Base-by-base conservation (phyloP, 495 filamentous ascomycete genomes). In the Penicillium chermesinum region DNA sequence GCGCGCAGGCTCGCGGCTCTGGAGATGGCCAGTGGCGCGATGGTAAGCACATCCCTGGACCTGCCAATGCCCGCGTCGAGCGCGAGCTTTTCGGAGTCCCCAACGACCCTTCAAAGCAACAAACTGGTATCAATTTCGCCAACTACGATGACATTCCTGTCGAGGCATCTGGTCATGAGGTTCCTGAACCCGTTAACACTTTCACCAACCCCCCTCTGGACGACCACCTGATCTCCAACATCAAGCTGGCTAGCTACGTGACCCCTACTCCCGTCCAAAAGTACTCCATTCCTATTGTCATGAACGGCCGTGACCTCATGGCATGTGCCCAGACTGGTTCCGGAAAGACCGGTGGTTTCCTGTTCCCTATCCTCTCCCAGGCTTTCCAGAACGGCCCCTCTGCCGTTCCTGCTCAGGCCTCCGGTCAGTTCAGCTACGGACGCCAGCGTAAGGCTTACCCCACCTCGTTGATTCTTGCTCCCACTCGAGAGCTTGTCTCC, bases 81-180 rank as follows among this genome's bases (percentile, higher is more conserved):
- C 89, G 90, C 63, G 93, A 98, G 59, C 84, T 98, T 38, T 98
- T 96, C 69, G 93, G 93, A 61, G 82, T 86, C 36, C 80, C 88
- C 52, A 93, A 97, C 67, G 93, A 97, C 61, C 89, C 90, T 46
- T 81, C 86, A 53, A 96, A 95, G 75, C 86, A 95, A 66, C 87
- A 89, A 58, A 96, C 88, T 15, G 93, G 93, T 62, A 97, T 98
- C 83, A 98, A 98, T 77, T 98, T 98, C 63, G 83, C 95, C 73
- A 98, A 98, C 75, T 98, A 98, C 70, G 93, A 98, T 61, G 93
- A 98, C 63, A 98, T 98, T 58, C 93, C 93, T 27, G 94, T 98
- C 48, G 93, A 96, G 65, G 91, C 94, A 35, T 96, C 93, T 49
- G 93, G 93, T 37, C 86, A 89, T 38, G 84, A 94, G 64, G 89